Evolutionary conservation across 345 rosid species (phyloP), one percentile per base, ranked within the genome.

Genomic region (Lumnitzera littorea): DNA sequence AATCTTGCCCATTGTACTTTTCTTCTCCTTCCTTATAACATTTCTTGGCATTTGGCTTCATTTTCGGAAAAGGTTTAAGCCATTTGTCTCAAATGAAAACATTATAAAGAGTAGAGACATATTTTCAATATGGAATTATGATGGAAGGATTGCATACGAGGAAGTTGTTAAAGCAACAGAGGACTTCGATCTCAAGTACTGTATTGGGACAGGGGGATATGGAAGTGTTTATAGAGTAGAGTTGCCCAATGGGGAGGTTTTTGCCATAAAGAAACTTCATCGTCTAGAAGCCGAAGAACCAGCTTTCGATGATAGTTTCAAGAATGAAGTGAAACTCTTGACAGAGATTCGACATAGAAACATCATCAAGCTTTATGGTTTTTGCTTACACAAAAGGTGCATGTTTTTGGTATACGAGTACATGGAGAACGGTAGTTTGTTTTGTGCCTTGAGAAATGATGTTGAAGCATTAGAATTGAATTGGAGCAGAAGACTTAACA

Each of bases 191-290:
- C 47, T 55, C 57, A 51, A 31, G 20, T 67, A 51, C 60, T 75
- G 75, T 60, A 72, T 75, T 13, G 75, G 80, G 11, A 57, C n/a
- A 0, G 77, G 73, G 46, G 66, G 68, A 24, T 68, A 54, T 0
- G 80, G 73, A 12, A 75, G 57, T 16, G 76, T 72, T 0, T 75
- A 66, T 59, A 72, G 24, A 56, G 72, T 74, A 0, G 49, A 15
- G 13, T 55, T 66, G 25, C 41, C 67, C 0, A 50, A 46, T 2
- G 72, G 63, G 0, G 56, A 59, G 48, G 53, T 65, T 0, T 3
- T 70, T 4, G 74, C 74, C 0, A 48, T 70, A 23, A 70, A 70
- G 50, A 70, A 70, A 51, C 70, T 70, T 24, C 57, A 57, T 20
- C 50, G 12, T 5, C 31, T 24, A 0, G 50, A 16, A 11, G 23